Evolutionary conservation across 2,329 filamentous ascomycete genomes (phyloP), one percentile per base, ranked within the genome.

Genomic region (Talaromyces sp.): DNA sequence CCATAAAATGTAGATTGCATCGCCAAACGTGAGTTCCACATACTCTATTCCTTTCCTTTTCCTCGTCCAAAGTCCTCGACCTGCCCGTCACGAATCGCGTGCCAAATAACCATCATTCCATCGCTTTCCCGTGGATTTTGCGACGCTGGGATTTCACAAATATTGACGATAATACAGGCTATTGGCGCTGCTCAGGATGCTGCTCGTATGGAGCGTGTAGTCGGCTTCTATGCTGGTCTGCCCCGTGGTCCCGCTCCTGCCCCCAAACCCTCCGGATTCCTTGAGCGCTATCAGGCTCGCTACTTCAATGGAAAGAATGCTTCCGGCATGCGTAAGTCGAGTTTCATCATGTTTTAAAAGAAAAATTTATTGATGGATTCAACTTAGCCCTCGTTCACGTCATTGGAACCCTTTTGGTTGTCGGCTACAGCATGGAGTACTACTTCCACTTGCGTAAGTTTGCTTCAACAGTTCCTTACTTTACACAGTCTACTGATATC

Each of bases 371-470:
- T 54, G 31, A 61, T 17, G 60, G 58, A 36, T 59, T 63, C 39
- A 63, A 21, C 51, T 69, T 69, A 99, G 94, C 94, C 64, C 84
- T 99, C 72, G 82, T 96, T 69, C 94, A 99, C 78, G 82, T 86
- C 69, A 88, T 99, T 69, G 86, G 83, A 67, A 81, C 85, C 73
- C 80, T 99, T 63, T 79, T 96, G 65, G 78, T 85, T 65, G 74
- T 97, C 67, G 93, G 94, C 71, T 99, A 99, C 79, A 89, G 89
- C 69, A 91, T 97, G 81, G 92, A 96, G 82, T 99, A 99, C 87
- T 97, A 99, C 85, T 97, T 96, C 89, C 95, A 99, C 81, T 84
- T 99, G 72, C 91, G 94, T 99, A 87, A 78, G 90, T 86, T 57
- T 21, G 5, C 58, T 52, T 19, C 10, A 21, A 15, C n/a, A n/a